These are phyloP conservation scores for Irpex lacteus DNA, from an alignment of 1,284 basidiomycete species.

Conservation along the genomic window DNA sequence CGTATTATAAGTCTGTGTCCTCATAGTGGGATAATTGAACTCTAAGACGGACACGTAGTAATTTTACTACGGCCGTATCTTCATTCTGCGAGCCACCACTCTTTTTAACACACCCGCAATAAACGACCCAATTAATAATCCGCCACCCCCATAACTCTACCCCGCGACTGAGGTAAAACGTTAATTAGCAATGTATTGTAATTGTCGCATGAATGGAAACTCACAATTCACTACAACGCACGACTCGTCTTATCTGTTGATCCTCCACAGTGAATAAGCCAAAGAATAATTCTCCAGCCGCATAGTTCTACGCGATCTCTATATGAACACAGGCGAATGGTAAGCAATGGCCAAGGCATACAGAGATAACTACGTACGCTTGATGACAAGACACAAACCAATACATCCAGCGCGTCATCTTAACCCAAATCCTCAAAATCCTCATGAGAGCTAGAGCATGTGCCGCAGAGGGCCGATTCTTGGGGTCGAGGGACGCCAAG, in stretches of 20 bases:
- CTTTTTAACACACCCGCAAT: too few relatives aligned
- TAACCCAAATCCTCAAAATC: background rate
- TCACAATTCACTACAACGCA: too few relatives aligned
- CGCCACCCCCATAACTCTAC: too few relatives aligned
- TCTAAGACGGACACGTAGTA: too few relatives aligned
- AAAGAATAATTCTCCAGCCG: background rate
- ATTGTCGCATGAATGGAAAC: too few relatives aligned
- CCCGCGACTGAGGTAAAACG: too few relatives aligned
- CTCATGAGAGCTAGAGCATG: background rate
- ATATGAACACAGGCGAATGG: background rate
- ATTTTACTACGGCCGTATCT: too few relatives aligned
- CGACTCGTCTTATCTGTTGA: background rate
- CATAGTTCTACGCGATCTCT: slow-evolving; percentile 2
- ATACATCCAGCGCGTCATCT: slow-evolving; percentile 4
- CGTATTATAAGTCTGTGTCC: too few relatives aligned
- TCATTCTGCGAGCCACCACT: too few relatives aligned
- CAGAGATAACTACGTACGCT: background rate
- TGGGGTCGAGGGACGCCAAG: background rate
- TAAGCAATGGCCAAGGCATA: background rate
- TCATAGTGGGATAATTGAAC: too few relatives aligned
- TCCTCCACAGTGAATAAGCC: background rate
- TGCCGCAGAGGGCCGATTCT: background rate
- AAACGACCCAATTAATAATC: too few relatives aligned
- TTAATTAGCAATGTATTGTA: too few relatives aligned
- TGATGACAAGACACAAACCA: background rate